These are phyloP conservation scores for Leptographium wingfieldii DNA, from an alignment of 2,329 filamentous ascomycete species.

Conservation along the genomic window DNA sequence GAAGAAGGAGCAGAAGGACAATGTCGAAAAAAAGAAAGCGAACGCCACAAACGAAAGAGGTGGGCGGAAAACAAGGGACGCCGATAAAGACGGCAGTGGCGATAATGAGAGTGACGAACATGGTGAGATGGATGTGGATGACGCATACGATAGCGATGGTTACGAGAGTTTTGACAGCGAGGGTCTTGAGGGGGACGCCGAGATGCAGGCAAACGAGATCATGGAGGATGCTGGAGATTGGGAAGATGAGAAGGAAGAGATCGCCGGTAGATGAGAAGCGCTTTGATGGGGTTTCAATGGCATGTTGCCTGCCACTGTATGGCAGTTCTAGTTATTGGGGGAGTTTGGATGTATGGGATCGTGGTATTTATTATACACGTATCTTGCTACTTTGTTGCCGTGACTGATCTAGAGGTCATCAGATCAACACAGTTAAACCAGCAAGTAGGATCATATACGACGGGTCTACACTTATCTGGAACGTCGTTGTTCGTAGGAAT, in stretches of 20 bases:
- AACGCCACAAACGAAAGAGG: slow-evolving; percentile 17
- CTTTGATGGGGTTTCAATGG: neutral
- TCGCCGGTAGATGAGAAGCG: slow-evolving; percentile 1
- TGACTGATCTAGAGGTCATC: too few species aligned
- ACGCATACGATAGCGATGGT: slow-evolving; percentile 29
- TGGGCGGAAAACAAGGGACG: slow-evolving; percentile 25
- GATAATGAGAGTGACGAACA: neutral
- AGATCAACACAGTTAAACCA: too few species aligned
- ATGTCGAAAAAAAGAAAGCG: slow-evolving; percentile 67
- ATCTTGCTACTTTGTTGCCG: too few species aligned
- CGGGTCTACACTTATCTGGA: too few species aligned
- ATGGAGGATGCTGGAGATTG: slow-evolving; percentile 39
- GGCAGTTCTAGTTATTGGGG: neutral
- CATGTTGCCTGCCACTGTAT: neutral
- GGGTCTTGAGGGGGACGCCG: slow-evolving; percentile 35
- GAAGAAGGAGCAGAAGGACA: slow-evolving; percentile 73
- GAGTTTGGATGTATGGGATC: neutral
- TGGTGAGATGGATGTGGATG: slow-evolving; percentile 20
- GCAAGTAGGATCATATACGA: too few species aligned
- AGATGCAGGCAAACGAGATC: slow-evolving; percentile 33
- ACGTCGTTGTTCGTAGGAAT: too few species aligned
- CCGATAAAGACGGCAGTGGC: slow-evolving; percentile 22
- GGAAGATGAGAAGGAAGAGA: slow-evolving; percentile 36
- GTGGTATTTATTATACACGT: neutral
- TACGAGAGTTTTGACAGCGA: slow-evolving; percentile 40